phyloP scores from a whole-genome alignment of 495 filamentous ascomycete genomes.

The Aspergillus affinis region DNA sequence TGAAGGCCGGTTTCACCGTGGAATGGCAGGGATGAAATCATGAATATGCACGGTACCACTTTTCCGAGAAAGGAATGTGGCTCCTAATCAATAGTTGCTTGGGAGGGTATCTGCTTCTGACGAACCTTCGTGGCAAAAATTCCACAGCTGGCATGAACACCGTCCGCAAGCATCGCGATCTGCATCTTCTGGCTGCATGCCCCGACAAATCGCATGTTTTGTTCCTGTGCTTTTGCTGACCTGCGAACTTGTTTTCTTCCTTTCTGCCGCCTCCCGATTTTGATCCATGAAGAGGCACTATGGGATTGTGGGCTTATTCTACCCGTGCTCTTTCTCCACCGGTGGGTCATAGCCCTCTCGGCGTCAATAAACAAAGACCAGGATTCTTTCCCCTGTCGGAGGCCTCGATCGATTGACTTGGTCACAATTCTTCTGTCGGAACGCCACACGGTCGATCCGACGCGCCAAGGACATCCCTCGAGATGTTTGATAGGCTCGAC shows the following conservation, averaged over 20 bases:
- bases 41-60: not conserved
- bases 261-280: not conserved
- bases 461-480: not conserved
- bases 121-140: not conserved
- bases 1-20: not conserved
- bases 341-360: not conserved
- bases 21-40: constrained; percentile 4
- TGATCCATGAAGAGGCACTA: not conserved
- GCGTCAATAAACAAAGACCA: not conserved
- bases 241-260: constrained; percentile 1
- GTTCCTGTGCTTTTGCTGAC: not conserved
- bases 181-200: not conserved
- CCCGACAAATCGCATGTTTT: not conserved
- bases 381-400: not conserved
- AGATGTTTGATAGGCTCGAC: not conserved
- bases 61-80: not conserved
- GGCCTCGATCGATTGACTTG: not conserved
- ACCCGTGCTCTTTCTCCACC: not conserved
- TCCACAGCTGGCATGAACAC: not conserved
- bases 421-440: not conserved
- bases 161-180: not conserved
- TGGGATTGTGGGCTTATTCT: not conserved
- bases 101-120: not conserved
- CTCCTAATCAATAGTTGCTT: not conserved
- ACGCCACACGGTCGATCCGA: not conserved